Base-by-base conservation (phyloP, 768 basidiomycete species). In the Mycena epipterygia region DNA sequence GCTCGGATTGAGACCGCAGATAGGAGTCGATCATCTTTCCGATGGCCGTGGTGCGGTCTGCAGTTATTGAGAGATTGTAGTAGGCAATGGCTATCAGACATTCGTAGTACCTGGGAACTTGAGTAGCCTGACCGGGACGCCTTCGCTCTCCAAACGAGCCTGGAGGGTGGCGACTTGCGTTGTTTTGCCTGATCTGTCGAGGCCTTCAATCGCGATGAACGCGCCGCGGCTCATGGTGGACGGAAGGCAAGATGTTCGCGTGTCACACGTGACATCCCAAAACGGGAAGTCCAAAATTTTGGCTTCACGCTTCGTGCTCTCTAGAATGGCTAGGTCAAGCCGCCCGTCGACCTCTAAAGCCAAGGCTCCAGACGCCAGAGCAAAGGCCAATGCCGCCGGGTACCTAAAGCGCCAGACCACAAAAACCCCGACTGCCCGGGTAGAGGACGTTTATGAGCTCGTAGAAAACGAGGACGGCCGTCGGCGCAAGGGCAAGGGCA, bases 21-120 rank as follows among this genome's bases (percentile, higher is more conserved):
- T 99, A 99, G 30, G 91, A 87, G 81, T 99, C 93, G 75, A 99
- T 98, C 91, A 96, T 94, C 74, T 91, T 86, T 3, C 97, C 97
- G 61, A 95, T 97, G 3, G 94, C 79, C 2, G 97, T 97, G 6
- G 95, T 95, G 35, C 98, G 88, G 80, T 98, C 97, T n/a, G n/a
- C n/a, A n/a, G n/a, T n/a, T n/a, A n/a, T n/a, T n/a, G n/a, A n/a
- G n/a, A n/a, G n/a, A n/a, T n/a, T n/a, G n/a, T n/a, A n/a, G n/a
- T n/a, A n/a, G n/a, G n/a, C n/a, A n/a, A n/a, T n/a, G n/a, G n/a
- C n/a, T n/a, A n/a, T n/a, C n/a, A n/a, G n/a, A n/a, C n/a, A n/a
- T n/a, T n/a, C n/a, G n/a, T n/a, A n/a, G n/a, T n/a, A n/a, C n/a
- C n/a, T 52, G 97, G 98, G 80, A 99, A 98, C 79, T 97, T 96